Percentiles rank a stretch among this genome's conserved stretches.
Conservation (phyloP, 345 rosid genomes). For the Populus simonii region DNA sequence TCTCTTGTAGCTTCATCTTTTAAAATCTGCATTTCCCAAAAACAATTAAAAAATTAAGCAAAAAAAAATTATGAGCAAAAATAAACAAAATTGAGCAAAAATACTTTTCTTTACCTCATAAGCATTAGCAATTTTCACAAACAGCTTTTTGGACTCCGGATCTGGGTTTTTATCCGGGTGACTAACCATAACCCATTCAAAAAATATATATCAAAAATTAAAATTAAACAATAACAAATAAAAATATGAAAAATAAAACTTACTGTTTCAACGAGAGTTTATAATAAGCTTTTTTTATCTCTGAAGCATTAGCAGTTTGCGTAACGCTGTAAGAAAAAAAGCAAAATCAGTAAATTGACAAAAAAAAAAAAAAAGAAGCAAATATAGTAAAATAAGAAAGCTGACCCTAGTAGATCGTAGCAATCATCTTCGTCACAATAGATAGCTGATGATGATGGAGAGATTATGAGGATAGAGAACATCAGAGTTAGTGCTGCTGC, state of each 20-base stretch:
- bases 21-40: constrained; percentile 55
- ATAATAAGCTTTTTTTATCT: constrained; percentile 92
- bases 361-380: not conserved
- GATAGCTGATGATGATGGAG: constrained; percentile 57
- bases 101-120: constrained; percentile 59
- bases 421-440: constrained; percentile 98
- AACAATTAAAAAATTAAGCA: not conserved
- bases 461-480: constrained; percentile 34
- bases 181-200: constrained; percentile 29
- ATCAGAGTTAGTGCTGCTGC: constrained; percentile 30
- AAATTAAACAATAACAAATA: constrained; percentile 5
- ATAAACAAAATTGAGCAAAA: not conserved
- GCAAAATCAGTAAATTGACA: not conserved
- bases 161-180: constrained; percentile 98
- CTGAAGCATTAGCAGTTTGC: constrained; percentile 82
- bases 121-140: constrained; percentile 94
- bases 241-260: constrained; percentile 10
- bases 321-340: constrained; percentile 52
- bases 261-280: constrained; percentile 88
- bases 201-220: not conserved
- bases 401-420: constrained; percentile 86
- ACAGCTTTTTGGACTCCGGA: constrained; percentile 84
- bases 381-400: not conserved
- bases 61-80: not conserved
- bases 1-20: constrained; percentile 94